A percentile compares a stretch with the other conserved stretches of the same genome.
Conservation (phyloP, 78 protist genomes). For the Dictyostelium brefeldianum region DNA sequence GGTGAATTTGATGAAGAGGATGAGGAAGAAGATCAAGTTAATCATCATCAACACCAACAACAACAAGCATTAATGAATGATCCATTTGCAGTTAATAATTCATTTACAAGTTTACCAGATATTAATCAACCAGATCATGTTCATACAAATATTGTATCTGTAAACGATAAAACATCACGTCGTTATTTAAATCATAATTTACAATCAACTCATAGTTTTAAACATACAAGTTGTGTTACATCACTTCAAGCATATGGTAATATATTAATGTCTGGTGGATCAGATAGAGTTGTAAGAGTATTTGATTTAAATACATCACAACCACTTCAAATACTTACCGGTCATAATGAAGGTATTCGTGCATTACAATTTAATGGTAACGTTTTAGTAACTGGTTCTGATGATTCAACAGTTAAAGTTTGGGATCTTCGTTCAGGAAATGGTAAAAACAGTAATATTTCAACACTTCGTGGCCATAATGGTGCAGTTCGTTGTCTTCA, state of each 20-base stretch:
- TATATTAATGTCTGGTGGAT: constrained; percentile 50
- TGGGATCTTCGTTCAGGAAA: constrained; percentile 65
- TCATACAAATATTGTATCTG: constrained; percentile 3
- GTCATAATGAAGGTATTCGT: constrained; percentile 70
- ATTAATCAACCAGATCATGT: constrained; percentile 18
- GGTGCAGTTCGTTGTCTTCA: constrained; percentile 56
- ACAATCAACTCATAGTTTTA: constrained; percentile 5
- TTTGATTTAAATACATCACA: constrained; percentile 57
- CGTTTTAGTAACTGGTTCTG: constrained; percentile 71
- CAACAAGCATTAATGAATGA: neutral
- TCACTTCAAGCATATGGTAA: constrained; percentile 39
- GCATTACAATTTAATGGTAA: constrained; percentile 66
- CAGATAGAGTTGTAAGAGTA: constrained; percentile 56
- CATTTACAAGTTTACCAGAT: constrained; percentile 23
- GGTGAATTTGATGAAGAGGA: neutral
- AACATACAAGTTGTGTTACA: constrained; percentile 55
- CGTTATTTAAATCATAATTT: constrained; percentile 32
- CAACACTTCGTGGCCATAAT: constrained; percentile 29
- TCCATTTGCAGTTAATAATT: constrained; percentile 19
- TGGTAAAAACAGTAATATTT: neutral
- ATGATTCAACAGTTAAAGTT: constrained; percentile 46
- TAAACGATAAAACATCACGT: neutral
- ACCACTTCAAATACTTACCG: neutral
- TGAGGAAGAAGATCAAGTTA: neutral
- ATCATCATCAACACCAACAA: too few species aligned